Evolutionary conservation across 495 filamentous ascomycete species (phyloP), one percentile per base, ranked within the genome.

Genomic region (Ramalina peruviana): DNA sequence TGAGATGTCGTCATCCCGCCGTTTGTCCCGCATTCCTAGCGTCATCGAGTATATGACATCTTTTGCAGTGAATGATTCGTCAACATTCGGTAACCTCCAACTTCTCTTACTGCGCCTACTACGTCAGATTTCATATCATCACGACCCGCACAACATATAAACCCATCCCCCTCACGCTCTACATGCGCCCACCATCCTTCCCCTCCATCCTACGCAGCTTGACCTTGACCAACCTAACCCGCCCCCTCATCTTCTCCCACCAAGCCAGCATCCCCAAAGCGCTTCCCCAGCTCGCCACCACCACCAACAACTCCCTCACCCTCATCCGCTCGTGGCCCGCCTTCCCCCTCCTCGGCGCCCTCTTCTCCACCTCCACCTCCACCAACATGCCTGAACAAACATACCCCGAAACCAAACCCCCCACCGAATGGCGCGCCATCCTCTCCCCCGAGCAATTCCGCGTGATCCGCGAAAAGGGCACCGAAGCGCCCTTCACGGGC

Each of bases 381-480:
- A 51, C 65, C 49, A 58, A 64, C 61, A 81, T 75, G 44, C 3
- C 16, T 4, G 27, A 33, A 2, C 9, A 33, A 92, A 86, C 78
- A 80, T 86, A 80, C 58, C 88, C 90, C 6, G 78, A 88, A 45
- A 67, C 93, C 67, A 86, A 87, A 65, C 79, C 68, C 37, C 72
- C 84, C 19, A 79, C 85, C 23, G 85, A 96, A 68, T 98, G 92
- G 92, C 83, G 80, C 53, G 83, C 90, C 11, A 74, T 93, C 30
- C 67, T 98, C 27, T 54, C 26, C 54, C 42, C 55, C 92, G 92
- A 94, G 52, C 89, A 97, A 77, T 98, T 96, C 74, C 82, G 86
- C 52, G 72, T 96, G 60, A 78, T 98, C 52, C 81, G 92, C 58
- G 65, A 90, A 64, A 86, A 95, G 64, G 90, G 88, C 54, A 98